Percentiles rank a stretch among this genome's conserved stretches.
Conservation (phyloP, 1,284 basidiomycete species). For the Cystobasidium pallidum region DNA sequence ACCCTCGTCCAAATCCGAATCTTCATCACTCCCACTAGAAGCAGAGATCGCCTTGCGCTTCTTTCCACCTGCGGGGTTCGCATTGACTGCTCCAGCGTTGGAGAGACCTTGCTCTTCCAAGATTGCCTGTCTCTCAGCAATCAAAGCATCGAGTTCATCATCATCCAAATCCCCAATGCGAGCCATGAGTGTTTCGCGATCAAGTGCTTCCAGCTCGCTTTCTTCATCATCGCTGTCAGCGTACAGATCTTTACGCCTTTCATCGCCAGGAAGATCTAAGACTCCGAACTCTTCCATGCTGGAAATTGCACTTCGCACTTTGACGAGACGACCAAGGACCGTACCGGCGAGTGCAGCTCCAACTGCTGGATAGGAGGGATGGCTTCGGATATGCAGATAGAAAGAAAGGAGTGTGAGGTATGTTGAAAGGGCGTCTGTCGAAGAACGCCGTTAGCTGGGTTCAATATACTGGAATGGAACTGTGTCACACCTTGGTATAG, state of each 20-base stretch:
- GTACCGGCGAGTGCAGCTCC: slow-evolving; percentile 70
- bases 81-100: slow-evolving; percentile 42
- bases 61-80: slow-evolving; percentile 33
- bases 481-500: slow-evolving; percentile 35
- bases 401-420: slow-evolving; percentile 90
- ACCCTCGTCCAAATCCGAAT: neutral
- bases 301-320: slow-evolving; percentile 79
- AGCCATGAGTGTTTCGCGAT: slow-evolving; percentile 60
- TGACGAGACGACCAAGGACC: slow-evolving; percentile 77
- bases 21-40: slow-evolving; percentile 19
- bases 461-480: neutral
- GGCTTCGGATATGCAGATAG: slow-evolving; percentile 83
- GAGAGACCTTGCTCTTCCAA: slow-evolving; percentile 16
- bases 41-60: slow-evolving; percentile 41
- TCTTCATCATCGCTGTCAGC: slow-evolving; percentile 55
- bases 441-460: neutral
- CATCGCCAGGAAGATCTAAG: slow-evolving; percentile 51
- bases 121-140: slow-evolving; percentile 48
- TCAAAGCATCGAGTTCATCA: slow-evolving; percentile 55
- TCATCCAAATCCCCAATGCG: slow-evolving; percentile 52
- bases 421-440: slow-evolving; percentile 78
- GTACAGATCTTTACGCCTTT: slow-evolving; percentile 54
- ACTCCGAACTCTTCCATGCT: slow-evolving; percentile 83
- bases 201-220: slow-evolving; percentile 61
- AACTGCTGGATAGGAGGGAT: slow-evolving; percentile 64